Evolutionary conservation across 2,329 filamentous ascomycete species (phyloP).

Genomic region (Fusarium clavum): DNA sequence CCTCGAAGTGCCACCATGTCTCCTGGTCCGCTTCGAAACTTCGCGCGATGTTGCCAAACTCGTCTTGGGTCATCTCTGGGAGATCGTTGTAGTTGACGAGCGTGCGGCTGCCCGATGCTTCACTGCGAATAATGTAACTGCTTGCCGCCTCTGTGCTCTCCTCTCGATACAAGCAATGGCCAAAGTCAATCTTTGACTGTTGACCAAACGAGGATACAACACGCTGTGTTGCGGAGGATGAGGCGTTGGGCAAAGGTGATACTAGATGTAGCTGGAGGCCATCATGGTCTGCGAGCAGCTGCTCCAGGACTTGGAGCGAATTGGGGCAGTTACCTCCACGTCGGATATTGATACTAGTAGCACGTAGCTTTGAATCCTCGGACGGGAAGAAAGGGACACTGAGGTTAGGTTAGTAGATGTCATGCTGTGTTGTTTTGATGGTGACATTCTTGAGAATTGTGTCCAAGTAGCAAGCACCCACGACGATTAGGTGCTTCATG

Average conservation of each 20-base stretch:
- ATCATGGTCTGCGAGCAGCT: constrained; percentile 60
- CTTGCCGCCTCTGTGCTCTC: constrained; percentile 68
- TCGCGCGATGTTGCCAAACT: constrained; percentile 64
- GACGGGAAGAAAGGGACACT: constrained; percentile 74
- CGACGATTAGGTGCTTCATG: constrained; percentile 70
- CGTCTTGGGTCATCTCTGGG: constrained; percentile 72
- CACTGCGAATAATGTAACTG: constrained; percentile 75
- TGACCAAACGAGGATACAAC: constrained; percentile 66
- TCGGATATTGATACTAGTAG: constrained; percentile 67
- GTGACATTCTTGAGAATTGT: constrained; percentile 72
- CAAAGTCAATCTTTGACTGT: constrained; percentile 59
- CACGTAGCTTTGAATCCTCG: constrained; percentile 80
- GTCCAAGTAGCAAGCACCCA: constrained; percentile 77
- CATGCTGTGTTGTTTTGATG: constrained; percentile 2
- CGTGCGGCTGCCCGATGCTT: constrained; percentile 70
- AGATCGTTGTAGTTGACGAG: constrained; percentile 77
- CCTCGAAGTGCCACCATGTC: constrained; percentile 80
- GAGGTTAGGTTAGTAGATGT: constrained; percentile 34
- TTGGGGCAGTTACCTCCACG: constrained; percentile 81
- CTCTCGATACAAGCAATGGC: constrained; percentile 69
- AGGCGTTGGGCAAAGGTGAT: constrained; percentile 64
- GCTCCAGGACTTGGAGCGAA: constrained; percentile 75
- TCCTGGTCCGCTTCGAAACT: constrained; percentile 52
- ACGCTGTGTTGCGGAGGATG: constrained; percentile 62
- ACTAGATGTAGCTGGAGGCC: constrained; percentile 58